Percentiles rank a stretch among this genome's conserved stretches.
Conservation (phyloP, 176 grass and related monocot species). For the Hsuehochloa calcarea region DNA sequence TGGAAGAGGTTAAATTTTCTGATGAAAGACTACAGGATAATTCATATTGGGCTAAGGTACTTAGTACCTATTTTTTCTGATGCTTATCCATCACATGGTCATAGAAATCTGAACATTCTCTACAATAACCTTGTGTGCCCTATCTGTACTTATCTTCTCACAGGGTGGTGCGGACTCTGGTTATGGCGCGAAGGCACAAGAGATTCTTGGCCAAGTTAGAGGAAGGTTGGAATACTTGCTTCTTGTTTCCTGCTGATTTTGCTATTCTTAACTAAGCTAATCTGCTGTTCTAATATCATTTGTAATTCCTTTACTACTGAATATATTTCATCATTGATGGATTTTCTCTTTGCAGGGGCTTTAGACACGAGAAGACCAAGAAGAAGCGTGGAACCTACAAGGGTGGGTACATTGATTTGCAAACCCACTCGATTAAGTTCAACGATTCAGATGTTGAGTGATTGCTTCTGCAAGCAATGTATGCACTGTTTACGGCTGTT, state of each 20-base stretch:
- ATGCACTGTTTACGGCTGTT: not conserved
- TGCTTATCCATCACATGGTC: not conserved
- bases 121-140: not conserved
- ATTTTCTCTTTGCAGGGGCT: slow-evolving; percentile 54
- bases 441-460: slow-evolving; percentile 59
- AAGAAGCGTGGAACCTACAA: slow-evolving; percentile 87
- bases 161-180: slow-evolving; percentile 78
- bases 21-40: slow-evolving; percentile 81
- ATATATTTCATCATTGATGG: slow-evolving; percentile 5
- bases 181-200: slow-evolving; percentile 92
- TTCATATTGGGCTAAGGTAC: slow-evolving; percentile 97
- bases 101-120: not conserved
- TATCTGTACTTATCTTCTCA: not conserved
- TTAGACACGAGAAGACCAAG: slow-evolving; percentile 97
- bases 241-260: not conserved
- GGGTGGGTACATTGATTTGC: slow-evolving; percentile 75
- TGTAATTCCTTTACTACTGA: not conserved
- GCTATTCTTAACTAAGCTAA: not conserved
- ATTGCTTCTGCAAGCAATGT: not conserved
- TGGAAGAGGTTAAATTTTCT: slow-evolving; percentile 64
- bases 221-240: slow-evolving; percentile 58
- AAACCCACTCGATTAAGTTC: slow-evolving; percentile 90
- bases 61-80: not conserved
- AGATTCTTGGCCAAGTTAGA: slow-evolving; percentile 92
- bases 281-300: not conserved